phyloP scores from a whole-genome alignment of 441 rosid genomes.

The Mallotus repandus region DNA sequence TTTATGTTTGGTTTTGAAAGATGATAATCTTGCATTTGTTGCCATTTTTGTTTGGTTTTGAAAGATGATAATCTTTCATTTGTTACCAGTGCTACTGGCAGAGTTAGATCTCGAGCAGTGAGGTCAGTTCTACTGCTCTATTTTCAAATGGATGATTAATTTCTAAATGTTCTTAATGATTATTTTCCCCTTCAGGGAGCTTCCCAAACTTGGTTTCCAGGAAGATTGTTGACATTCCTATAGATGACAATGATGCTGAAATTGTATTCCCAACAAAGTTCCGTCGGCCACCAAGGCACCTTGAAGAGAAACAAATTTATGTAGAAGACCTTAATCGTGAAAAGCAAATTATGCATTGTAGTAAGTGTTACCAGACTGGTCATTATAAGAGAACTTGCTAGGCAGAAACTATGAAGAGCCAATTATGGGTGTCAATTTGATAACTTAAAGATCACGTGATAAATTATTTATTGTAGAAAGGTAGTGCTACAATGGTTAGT shows the following conservation, averaged over 20 bases:
- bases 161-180: too few relatives aligned
- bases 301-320: conserved; percentile 54
- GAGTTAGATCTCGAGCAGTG: too few relatives aligned
- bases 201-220: too few relatives aligned
- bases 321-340: conserved; percentile 44
- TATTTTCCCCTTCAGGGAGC: too few relatives aligned
- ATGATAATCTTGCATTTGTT: too few relatives aligned
- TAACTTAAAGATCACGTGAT: conserved; percentile 14
- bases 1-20: too few relatives aligned
- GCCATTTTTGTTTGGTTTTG: too few relatives aligned
- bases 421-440: conserved; percentile 33
- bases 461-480: not conserved
- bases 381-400: conserved; percentile 71
- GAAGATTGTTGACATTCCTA: conserved; percentile 28
- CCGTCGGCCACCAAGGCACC: conserved; percentile 55
- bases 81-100: too few relatives aligned
- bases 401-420: conserved; percentile 35
- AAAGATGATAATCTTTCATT: too few relatives aligned
- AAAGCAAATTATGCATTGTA: conserved; percentile 57
- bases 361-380: conserved; percentile 54
- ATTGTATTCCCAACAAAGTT: conserved; percentile 53
- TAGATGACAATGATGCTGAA: conserved; percentile 28
- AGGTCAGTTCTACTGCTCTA: too few relatives aligned
- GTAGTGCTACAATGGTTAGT: conserved; percentile 20
- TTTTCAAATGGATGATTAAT: too few relatives aligned